These are phyloP conservation scores for Beta macrorhiza DNA, from an alignment of 179 eudicot species.

Conservation along the genomic window DNA sequence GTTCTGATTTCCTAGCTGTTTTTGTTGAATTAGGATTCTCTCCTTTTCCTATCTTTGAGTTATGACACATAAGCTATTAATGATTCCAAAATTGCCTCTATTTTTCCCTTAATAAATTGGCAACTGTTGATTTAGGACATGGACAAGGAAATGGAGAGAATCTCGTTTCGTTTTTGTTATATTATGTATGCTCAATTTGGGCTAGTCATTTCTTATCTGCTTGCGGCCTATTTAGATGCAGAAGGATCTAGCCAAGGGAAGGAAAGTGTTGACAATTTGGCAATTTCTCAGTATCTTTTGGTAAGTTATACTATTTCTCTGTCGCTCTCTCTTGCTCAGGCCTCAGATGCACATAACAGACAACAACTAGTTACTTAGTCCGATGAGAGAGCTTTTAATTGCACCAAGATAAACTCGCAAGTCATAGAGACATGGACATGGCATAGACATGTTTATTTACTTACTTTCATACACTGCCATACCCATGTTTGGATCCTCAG, in stretches of 20 bases:
- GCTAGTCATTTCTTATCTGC: slow-evolving; percentile 3
- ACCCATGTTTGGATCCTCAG: neutral
- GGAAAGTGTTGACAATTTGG: slow-evolving; percentile 42
- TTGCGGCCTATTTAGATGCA: slow-evolving; percentile 28
- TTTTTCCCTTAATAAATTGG: too few species aligned
- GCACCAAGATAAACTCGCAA: neutral
- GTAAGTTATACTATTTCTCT: slow-evolving; percentile 34
- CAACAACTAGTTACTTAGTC: neutral
- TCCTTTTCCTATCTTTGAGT: too few species aligned
- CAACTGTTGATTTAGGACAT: too few species aligned
- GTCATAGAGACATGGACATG: neutral
- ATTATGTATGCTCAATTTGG: neutral
- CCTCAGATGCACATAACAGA: neutral
- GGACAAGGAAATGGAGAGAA: too few species aligned
- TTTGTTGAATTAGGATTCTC: neutral
- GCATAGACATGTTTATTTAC: neutral
- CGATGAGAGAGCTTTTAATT: neutral
- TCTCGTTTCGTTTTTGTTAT: neutral
- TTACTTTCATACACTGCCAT: neutral
- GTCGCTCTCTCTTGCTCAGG: neutral
- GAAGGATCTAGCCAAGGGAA: slow-evolving; percentile 51
- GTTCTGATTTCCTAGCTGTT: neutral
- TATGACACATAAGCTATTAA: too few species aligned
- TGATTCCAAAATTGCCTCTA: too few species aligned
- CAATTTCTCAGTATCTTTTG: slow-evolving; percentile 43